Conservation (phyloP, 2,329 filamentous ascomycete species). For the Trichoderma cornu-damae region DNA sequence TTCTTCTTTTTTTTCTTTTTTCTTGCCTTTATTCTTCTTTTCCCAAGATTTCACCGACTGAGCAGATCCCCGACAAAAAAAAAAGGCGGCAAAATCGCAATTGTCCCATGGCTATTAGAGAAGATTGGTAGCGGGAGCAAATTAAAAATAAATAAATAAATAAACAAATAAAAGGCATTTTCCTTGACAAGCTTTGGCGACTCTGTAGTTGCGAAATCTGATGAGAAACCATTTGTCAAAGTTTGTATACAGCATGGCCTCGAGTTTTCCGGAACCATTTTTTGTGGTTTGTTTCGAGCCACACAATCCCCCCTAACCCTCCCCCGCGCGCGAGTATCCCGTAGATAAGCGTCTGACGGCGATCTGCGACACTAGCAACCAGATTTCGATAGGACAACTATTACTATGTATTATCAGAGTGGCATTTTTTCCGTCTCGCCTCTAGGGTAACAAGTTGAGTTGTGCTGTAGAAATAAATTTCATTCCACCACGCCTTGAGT, state of each 20-base stretch:
- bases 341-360: constrained; percentile 9
- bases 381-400: neutral
- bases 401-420: neutral
- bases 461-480: too few species aligned
- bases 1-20: neutral
- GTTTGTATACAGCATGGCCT: neutral
- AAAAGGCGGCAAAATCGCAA: neutral
- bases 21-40: neutral
- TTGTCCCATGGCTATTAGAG: constrained; percentile 1
- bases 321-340: constrained; percentile 5
- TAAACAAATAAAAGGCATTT: too few species aligned
- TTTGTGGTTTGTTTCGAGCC: constrained; percentile 3
- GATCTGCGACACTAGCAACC: neutral
- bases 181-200: too few species aligned
- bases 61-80: constrained; percentile 2
- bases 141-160: neutral
- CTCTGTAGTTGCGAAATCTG: neutral
- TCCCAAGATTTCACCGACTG: neutral
- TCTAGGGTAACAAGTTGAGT: neutral
- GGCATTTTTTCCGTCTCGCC: too few species aligned
- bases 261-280: neutral
- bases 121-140: neutral
- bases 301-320: neutral
- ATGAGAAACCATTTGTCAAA: neutral
- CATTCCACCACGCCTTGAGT: too few species aligned